Evolutionary conservation across 2,329 filamentous ascomycete species (phyloP).

Genomic region (Fusarium domesticum): DNA sequence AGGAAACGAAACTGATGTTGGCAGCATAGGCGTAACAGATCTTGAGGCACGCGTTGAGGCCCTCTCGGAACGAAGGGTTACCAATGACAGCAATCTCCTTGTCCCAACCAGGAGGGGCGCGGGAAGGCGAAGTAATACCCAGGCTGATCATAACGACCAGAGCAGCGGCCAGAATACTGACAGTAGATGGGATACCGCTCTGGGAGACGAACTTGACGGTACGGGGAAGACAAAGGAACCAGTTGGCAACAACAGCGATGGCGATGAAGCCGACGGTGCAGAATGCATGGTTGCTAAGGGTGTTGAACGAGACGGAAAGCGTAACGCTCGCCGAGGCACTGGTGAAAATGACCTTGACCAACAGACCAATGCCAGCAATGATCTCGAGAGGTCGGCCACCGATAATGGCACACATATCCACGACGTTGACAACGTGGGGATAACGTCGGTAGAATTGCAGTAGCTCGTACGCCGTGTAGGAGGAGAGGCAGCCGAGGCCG

Average conservation of each 20-base stretch:
- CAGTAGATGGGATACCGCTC: conserved; percentile 27
- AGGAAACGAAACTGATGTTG: conserved; percentile 32
- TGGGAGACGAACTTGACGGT: conserved; percentile 49
- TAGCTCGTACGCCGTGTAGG: conserved; percentile 44
- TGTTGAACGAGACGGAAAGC: conserved; percentile 64
- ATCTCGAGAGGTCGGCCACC: conserved; percentile 26
- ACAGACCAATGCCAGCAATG: conserved; percentile 54
- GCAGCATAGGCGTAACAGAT: conserved; percentile 32
- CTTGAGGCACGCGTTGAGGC: conserved; percentile 28
- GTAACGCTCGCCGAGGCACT: conserved; percentile 63
- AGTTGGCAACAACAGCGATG: conserved; percentile 59
- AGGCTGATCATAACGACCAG: conserved; percentile 32
- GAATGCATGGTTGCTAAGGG: conserved; percentile 55
- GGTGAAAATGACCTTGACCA: conserved; percentile 69
- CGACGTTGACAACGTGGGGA: conserved; percentile 66
- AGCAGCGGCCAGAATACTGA: conserved; percentile 28
- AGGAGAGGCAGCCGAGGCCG: conserved; percentile 62
- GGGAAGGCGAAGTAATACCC: conserved; percentile 15
- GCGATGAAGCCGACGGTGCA: conserved; percentile 64
- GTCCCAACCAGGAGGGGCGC: conserved; percentile 27
- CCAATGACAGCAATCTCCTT: conserved; percentile 24
- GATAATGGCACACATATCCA: conserved; percentile 61
- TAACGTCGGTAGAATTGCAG: conserved; percentile 68
- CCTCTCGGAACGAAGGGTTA: conserved; percentile 26
- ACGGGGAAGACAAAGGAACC: conserved; percentile 59